Evolutionary conservation across 495 filamentous ascomycete genomes (phyloP), one percentile per base, ranked within the genome.

Genomic region (Neurospora sublineolata): DNA sequence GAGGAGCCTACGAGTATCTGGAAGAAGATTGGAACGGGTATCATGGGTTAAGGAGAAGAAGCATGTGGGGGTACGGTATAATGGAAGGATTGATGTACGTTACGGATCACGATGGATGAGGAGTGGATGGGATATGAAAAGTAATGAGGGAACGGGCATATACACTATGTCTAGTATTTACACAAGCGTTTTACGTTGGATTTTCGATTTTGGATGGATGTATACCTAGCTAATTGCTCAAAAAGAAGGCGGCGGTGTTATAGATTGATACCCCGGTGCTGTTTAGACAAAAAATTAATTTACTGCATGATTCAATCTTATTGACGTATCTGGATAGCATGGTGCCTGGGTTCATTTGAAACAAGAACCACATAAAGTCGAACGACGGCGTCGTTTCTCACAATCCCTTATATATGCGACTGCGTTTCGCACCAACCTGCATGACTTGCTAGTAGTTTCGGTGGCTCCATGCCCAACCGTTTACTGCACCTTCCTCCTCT

Each of bases 401-500:
- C 6, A 36, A 36, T 36, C 33, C 33, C 33, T 36, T 36, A 36
- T 7, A 36, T 36, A 36, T 36, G 33, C 33, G 33, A 36, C 4
- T 0, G 33, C 33, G 33, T 36, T 36, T 36, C 33, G 33, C 33
- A 36, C 33, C 33, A 36, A 36, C 33, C 33, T 36, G 33, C 33
- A 36, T 36, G 5, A 36, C 33, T 36, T 36, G 33, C 33, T 36
- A 36, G 33, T 36, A 5, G 33, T 36, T 0, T 36, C 33, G 4
- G 33, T 36, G 33, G 33, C 33, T 36, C 33, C 33, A 36, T 36
- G 33, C 33, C n/a, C 11, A 4, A 9, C 52, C 16, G 23, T 36
- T 68, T 73, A 83, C 27, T 80, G 80, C 20, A 46, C 33, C 71
- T 83, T 83, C 75, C 83, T 83, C 37, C 44, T 37, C 69, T 83